A percentile compares a stretch with the other conserved stretches of the same genome.
These are phyloP conservation scores for Sequoia sempervirens DNA, from an alignment of 75 land plant genomes.

Conservation along the genomic window DNA sequence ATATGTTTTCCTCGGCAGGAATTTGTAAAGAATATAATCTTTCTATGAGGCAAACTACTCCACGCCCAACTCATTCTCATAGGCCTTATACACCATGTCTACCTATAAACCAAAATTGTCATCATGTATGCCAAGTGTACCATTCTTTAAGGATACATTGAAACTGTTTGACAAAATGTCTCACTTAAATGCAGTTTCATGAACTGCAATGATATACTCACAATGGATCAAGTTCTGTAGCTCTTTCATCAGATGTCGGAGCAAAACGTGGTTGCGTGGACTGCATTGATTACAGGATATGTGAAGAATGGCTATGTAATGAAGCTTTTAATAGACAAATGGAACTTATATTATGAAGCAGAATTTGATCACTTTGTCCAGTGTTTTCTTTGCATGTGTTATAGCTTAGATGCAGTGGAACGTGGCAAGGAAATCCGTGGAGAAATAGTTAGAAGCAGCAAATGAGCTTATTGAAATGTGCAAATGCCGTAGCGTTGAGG, in stretches of 20 bases:
- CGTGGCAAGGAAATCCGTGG: slow-evolving; percentile 41
- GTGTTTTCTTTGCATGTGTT: slow-evolving; percentile 29
- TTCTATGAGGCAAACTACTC: not conserved
- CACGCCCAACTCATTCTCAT: slow-evolving; percentile 15
- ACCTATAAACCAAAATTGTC: too few relatives aligned
- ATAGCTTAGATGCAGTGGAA: slow-evolving; percentile 18
- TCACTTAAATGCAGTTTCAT: slow-evolving; percentile 19
- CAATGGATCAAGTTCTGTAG: slow-evolving; percentile 21
- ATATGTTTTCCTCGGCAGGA: not conserved
- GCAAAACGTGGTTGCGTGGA: slow-evolving; percentile 24
- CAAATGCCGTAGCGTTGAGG: slow-evolving; percentile 16
- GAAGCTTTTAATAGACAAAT: slow-evolving; percentile 28
- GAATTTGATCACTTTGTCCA: slow-evolving; percentile 25
- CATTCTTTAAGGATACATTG: slow-evolving; percentile 8
- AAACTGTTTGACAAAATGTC: slow-evolving; percentile 16
- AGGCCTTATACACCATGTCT: slow-evolving; percentile 1
- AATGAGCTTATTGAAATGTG: slow-evolving; percentile 38
- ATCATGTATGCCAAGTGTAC: slow-evolving; percentile 5
- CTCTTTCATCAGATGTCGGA: slow-evolving; percentile 19
- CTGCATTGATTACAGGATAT: slow-evolving; percentile 21
- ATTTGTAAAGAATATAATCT: not conserved
- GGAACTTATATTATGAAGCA: slow-evolving; percentile 19
- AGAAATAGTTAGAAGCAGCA: slow-evolving; percentile 16
- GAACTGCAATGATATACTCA: slow-evolving; percentile 33
- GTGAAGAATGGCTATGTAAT: slow-evolving; percentile 20